Base-by-base conservation (phyloP, 495 filamentous ascomycete genomes). In the Hypomontagnella submonticulosa region DNA sequence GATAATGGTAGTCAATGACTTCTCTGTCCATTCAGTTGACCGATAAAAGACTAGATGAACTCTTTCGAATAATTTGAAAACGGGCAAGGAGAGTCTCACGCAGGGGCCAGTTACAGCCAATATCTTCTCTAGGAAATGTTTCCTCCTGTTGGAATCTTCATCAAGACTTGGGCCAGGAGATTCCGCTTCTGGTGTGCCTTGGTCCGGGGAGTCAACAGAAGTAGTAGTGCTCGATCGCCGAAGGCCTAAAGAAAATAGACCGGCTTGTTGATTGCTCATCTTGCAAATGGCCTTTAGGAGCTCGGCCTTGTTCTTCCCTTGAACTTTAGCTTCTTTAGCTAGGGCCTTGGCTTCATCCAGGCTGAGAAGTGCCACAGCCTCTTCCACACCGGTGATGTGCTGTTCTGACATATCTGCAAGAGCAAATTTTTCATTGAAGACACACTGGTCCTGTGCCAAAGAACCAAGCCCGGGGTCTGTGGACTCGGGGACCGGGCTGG, bases 1-100 rank as follows among this genome's bases (percentile, higher is more conserved):
- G 57, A 99, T 97, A 61, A 98, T 94, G 2, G 93, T 94, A 1
- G 92, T 97, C 2, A 99, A 84, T 9, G 94, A 97, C 68, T 97
- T 97, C 68, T 97, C 95, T 0, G 93, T 95, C 93, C 94, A 98
- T 73, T 97, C 93, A 0, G 93, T 96, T 23, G 93, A 97, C 30
- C 93, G 84, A 71, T 97, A 97, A 72, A 97, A 98, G 48, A 99
- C 93, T 5, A 99, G 77, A 76, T 98, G 94, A 1, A 97, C 92
- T 30, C 95, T 86, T 71, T 97, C 93, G 68, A 99, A 99, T 4
- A 99, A 84, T 58, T 87, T 90, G 56, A 92, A 84, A n/a, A 88
- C 83, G 6, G 87, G 79, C 1, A 87, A 74, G 1, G 92, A 88
- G 12, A 99, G 88, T 37, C 94, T 81, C 47, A 97, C 90, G 57